A percentile compares a stretch with the other conserved stretches of the same genome.
Conservation (phyloP, 1,139 yeast species). For the Lodderomyces beijingensis region DNA sequence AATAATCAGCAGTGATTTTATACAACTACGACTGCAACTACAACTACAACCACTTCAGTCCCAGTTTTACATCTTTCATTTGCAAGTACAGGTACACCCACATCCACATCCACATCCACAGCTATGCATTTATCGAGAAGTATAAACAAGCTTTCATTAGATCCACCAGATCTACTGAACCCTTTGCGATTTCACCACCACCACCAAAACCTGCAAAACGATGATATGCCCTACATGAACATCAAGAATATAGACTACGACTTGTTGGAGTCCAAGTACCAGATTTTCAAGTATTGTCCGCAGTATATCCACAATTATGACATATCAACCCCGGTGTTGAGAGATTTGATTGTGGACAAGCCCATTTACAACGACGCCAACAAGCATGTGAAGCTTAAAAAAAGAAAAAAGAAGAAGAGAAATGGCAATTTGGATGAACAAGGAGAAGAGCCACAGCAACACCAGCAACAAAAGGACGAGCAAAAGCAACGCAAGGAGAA, state of each 20-base stretch:
- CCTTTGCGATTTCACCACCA: too few relatives aligned
- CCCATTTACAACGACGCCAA: conserved; percentile 44
- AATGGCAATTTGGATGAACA: too few relatives aligned
- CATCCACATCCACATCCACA: too few relatives aligned
- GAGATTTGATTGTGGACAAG: conserved; percentile 31
- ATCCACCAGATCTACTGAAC: conserved; percentile 4
- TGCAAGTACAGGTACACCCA: too few relatives aligned
- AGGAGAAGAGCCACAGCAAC: conserved; percentile 9
- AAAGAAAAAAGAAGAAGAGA: conserved; percentile 6
- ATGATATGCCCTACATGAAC: background rate
- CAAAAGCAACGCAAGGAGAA: conserved; percentile 12
- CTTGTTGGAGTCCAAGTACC: conserved; percentile 30
- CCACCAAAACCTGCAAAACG: too few relatives aligned
- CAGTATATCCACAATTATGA: conserved; percentile 37
- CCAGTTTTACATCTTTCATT: too few relatives aligned
- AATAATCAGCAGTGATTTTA: too few relatives aligned
- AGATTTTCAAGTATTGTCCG: conserved; percentile 40
- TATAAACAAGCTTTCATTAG: conserved; percentile 5
- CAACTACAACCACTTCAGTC: too few relatives aligned
- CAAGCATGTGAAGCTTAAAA: conserved; percentile 22
- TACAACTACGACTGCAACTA: too few relatives aligned
- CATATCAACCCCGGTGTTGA: conserved; percentile 34
- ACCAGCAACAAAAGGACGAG: conserved; percentile 11
- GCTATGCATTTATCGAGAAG: conserved; percentile 8
- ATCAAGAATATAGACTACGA: conserved; percentile 31